Conservation (phyloP, 169 alveolate species). For the Plasmodium fragile region DNA sequence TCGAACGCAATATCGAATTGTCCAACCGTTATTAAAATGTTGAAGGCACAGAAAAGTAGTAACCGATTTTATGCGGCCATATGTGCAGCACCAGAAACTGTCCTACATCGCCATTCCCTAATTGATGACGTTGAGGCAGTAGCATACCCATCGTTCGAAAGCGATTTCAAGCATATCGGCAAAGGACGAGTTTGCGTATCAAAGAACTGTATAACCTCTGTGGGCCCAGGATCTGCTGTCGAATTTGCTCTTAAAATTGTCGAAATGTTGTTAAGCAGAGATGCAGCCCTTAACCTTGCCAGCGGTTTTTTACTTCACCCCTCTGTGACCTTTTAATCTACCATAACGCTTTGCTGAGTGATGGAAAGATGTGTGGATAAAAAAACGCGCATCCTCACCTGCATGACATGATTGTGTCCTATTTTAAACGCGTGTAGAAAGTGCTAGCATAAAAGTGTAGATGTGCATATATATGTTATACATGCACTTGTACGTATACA, state of each 20-base stretch:
- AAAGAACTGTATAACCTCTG: slow-evolving; percentile 83
- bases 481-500: background rate
- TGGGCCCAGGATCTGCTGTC: slow-evolving; percentile 86
- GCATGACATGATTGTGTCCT: background rate
- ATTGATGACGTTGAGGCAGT: slow-evolving; percentile 85
- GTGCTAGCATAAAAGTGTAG: background rate
- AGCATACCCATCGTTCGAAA: slow-evolving; percentile 85
- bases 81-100: slow-evolving; percentile 87
- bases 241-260: slow-evolving; percentile 86
- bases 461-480: slow-evolving; percentile 3
- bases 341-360: background rate
- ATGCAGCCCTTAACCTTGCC: slow-evolving; percentile 54
- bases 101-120: slow-evolving; percentile 81
- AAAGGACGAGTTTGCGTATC: slow-evolving; percentile 85
- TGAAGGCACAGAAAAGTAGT: slow-evolving; percentile 79
- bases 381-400: slow-evolving; percentile 1
- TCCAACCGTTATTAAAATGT: slow-evolving; percentile 68
- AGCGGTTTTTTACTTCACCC: slow-evolving; percentile 62
- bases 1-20: slow-evolving; percentile 70
- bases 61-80: slow-evolving; percentile 85
- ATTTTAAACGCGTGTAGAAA: background rate
- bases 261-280: slow-evolving; percentile 79
- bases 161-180: slow-evolving; percentile 80
- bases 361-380: background rate
- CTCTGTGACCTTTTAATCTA: slow-evolving; percentile 43